A percentile compares a stretch with the other conserved stretches of the same genome.
Evolutionary conservation across 257 asterid species (phyloP).

Genomic region (Rehmannia glutinosa): DNA sequence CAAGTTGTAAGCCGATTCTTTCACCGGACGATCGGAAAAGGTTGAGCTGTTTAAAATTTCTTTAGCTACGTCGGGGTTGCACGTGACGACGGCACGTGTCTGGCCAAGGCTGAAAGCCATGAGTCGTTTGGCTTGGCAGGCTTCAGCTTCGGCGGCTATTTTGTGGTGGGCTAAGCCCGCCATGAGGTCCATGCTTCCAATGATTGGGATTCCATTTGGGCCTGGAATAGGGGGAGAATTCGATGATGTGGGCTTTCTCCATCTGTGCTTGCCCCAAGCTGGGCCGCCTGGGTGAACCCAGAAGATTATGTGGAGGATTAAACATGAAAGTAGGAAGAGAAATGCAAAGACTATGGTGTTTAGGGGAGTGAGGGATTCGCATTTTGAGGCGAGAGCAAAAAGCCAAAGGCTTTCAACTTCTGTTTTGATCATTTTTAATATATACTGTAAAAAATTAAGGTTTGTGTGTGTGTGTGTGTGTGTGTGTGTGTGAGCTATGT

Average conservation of each 20-base stretch:
- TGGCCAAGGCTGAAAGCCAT: constrained; percentile 81
- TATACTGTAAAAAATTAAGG: no score
- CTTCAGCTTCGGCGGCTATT: constrained; percentile 49
- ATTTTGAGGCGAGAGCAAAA: constrained; percentile 50
- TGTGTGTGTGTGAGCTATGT: not conserved
- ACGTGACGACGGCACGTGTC: constrained; percentile 59
- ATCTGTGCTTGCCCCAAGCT: constrained; percentile 64
- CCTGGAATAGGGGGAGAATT: constrained; percentile 53
- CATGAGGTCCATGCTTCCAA: constrained; percentile 82
- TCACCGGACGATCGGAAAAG: constrained; percentile 68
- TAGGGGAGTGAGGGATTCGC: constrained; percentile 34
- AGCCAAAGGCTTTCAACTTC: constrained; percentile 54
- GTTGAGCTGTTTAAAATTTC: constrained; percentile 50
- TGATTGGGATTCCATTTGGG: constrained; percentile 60
- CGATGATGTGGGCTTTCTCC: constrained; percentile 20
- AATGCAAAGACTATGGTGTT: constrained; percentile 25
- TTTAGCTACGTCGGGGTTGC: constrained; percentile 57
- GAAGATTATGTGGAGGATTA: constrained; percentile 40
- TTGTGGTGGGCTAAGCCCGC: constrained; percentile 72
- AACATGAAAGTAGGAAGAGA: constrained; percentile 27
- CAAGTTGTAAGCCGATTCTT: constrained; percentile 66
- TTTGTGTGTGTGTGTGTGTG: not conserved
- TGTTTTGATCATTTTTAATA: not conserved
- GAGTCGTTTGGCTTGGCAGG: constrained; percentile 46
- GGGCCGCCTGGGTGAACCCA: constrained; percentile 86